Evolutionary conservation across 1,139 yeast species (phyloP).

Genomic region (Saccharomyces hybrid): DNA sequence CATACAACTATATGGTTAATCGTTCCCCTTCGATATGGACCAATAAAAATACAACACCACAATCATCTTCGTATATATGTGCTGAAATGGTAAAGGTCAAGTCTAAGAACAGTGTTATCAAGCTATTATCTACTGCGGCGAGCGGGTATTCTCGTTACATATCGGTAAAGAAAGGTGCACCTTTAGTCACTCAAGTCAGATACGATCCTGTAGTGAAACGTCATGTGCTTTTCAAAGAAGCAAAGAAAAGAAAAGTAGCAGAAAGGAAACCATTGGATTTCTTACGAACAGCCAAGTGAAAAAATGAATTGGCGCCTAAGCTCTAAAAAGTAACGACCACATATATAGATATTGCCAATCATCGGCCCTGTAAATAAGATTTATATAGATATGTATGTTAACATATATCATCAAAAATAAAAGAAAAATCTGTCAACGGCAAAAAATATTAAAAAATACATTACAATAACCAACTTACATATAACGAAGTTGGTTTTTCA

Average conservation of each 20-base stretch:
- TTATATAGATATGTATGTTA: neutral
- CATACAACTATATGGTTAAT: neutral
- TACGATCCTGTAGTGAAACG: constrained; percentile 76
- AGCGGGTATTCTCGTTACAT: constrained; percentile 82
- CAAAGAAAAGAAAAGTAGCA: constrained; percentile 75
- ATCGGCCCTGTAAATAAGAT: neutral
- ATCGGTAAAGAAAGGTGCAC: constrained; percentile 73
- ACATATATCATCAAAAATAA: neutral
- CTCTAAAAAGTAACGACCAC: constrained; percentile 5
- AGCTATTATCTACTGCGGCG: constrained; percentile 71
- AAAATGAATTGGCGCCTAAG: constrained; percentile 1
- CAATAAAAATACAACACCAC: neutral
- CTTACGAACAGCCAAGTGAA: constrained; percentile 41
- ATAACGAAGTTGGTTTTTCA: neutral
- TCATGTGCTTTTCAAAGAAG: constrained; percentile 84
- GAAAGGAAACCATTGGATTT: constrained; percentile 56
- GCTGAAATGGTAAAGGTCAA: constrained; percentile 35
- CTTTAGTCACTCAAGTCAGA: constrained; percentile 69
- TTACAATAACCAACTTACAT: neutral
- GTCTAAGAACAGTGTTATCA: constrained; percentile 51
- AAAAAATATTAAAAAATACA: neutral
- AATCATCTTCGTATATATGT: neutral
- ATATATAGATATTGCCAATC: constrained; percentile 16
- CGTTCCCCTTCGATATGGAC: neutral
- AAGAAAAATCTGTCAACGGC: neutral